phyloP scores from a whole-genome alignment of 345 rosid species.

The Acer negundo region DNA sequence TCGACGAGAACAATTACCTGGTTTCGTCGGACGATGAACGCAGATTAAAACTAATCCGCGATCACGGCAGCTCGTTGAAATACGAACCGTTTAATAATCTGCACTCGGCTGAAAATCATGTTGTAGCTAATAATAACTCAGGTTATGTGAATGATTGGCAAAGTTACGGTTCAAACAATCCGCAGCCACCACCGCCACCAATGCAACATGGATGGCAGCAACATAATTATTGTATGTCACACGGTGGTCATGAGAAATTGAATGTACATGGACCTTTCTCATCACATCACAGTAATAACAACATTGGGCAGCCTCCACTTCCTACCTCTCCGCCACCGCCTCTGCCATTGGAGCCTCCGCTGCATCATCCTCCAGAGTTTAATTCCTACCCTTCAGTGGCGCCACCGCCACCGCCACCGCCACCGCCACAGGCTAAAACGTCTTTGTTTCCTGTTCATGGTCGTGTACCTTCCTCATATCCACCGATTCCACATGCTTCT shows the following conservation, averaged over 20 bases:
- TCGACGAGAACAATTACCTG: conserved; percentile 33
- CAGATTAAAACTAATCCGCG: conserved; percentile 78
- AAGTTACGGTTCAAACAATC: conserved; percentile 22
- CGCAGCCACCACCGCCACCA: not conserved
- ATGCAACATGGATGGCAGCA: conserved; percentile 16
- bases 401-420: conserved; percentile 27
- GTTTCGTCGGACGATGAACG: conserved; percentile 59
- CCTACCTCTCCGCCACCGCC: conserved; percentile 77
- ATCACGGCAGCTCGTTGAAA: conserved; percentile 59
- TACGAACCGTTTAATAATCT: conserved; percentile 20
- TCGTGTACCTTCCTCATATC: conserved; percentile 30
- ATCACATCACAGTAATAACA: conserved; percentile 16
- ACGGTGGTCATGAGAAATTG: conserved; percentile 20
- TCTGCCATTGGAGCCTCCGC: conserved; percentile 45
- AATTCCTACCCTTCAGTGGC: conserved; percentile 24
- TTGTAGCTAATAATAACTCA: conserved; percentile 18
- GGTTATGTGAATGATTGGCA: conserved; percentile 22
- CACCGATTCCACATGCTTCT: conserved; percentile 28
- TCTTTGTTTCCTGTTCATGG: conserved; percentile 55
- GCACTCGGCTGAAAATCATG: conserved; percentile 20
- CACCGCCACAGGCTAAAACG: conserved; percentile 20
- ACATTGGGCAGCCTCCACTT: conserved; percentile 50
- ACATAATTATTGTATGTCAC: conserved; percentile 8
- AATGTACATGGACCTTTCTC: conserved; percentile 25
- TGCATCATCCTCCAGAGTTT: conserved; percentile 23